phyloP scores from a whole-genome alignment of 106 monocot species.

The Apostasia shenzhenica region DNA sequence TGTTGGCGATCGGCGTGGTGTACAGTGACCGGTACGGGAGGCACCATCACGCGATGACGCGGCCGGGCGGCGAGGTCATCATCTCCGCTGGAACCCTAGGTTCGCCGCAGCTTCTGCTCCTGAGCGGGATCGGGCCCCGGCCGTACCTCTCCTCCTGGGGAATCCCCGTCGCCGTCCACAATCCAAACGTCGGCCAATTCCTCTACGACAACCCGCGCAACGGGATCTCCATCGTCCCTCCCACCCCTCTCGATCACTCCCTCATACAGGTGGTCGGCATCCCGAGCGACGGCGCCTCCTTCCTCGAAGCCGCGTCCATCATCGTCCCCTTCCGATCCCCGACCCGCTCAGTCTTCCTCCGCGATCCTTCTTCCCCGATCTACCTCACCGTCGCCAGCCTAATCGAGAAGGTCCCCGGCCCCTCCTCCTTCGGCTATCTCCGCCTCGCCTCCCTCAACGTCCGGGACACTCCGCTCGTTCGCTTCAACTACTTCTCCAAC shows the following conservation, averaged over 20 bases:
- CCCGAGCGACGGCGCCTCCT: conserved; percentile 33
- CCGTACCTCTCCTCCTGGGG: conserved; percentile 60
- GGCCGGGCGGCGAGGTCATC: conserved; percentile 65
- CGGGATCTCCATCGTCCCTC: conserved; percentile 70
- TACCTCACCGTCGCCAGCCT: conserved; percentile 67
- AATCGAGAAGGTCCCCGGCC: conserved; percentile 74
- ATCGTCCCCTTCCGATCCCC: conserved; percentile 46
- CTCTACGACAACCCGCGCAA: conserved; percentile 86
- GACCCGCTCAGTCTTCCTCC: conserved; percentile 22
- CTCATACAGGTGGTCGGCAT: conserved; percentile 97
- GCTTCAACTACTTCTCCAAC: conserved; percentile 86
- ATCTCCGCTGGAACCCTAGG: conserved; percentile 49
- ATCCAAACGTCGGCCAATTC: conserved; percentile 53
- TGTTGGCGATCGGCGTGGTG: conserved; percentile 50
- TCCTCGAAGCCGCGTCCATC: conserved; percentile 83
- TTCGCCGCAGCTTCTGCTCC: conserved; percentile 83
- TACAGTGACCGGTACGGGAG: conserved; percentile 52
- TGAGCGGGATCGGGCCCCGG: conserved; percentile 76
- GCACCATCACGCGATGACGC: conserved; percentile 50
- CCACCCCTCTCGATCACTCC: conserved; percentile 58
- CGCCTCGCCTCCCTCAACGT: conserved; percentile 56
- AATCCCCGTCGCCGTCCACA: conserved; percentile 50
- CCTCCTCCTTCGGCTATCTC: conserved; percentile 59
- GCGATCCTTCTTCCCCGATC: conserved; percentile 25
- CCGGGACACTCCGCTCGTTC: conserved; percentile 52